Percentiles rank a stretch among this genome's conserved stretches.
Conservation (phyloP, 768 basidiomycete genomes). For the Gyrodon lividus region DNA sequence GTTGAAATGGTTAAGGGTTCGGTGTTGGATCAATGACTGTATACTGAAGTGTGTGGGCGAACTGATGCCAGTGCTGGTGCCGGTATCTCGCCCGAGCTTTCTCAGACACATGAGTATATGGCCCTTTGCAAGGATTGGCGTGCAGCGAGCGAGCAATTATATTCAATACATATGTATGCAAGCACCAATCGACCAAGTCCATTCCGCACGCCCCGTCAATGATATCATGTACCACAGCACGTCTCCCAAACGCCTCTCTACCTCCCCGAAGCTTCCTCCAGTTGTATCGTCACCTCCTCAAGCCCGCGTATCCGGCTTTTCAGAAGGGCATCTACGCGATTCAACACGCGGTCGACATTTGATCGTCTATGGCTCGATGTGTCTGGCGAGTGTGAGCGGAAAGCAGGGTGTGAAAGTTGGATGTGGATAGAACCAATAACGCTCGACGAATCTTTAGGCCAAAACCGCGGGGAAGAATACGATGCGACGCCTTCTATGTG, state of each 20-base stretch:
- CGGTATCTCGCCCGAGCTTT: too few species aligned
- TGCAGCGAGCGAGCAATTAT: neutral
- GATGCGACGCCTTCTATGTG: slow-evolving; percentile 78
- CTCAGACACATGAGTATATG: too few species aligned
- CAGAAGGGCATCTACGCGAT: slow-evolving; percentile 71
- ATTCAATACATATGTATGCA: slow-evolving; percentile 18
- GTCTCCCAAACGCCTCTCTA: slow-evolving; percentile 1
- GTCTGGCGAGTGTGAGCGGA: slow-evolving; percentile 53
- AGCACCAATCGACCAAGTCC: slow-evolving; percentile 9
- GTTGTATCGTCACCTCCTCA: slow-evolving; percentile 88
- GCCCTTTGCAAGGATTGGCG: too few species aligned
- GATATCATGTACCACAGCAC: neutral
- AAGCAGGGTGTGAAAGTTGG: slow-evolving; percentile 66
- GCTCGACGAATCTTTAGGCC: slow-evolving; percentile 89
- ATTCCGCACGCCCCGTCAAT: neutral
- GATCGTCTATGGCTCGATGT: slow-evolving; percentile 27
- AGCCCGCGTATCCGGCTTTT: slow-evolving; percentile 74
- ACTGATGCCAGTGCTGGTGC: too few species aligned
- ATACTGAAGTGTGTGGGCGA: too few species aligned
- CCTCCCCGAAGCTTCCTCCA: slow-evolving; percentile 43
- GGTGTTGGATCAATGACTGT: too few species aligned
- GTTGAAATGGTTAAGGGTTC: too few species aligned
- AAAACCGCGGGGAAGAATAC: slow-evolving; percentile 82
- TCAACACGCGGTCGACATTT: slow-evolving; percentile 61
- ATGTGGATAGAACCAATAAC: slow-evolving; percentile 92